Conservation (phyloP, 805 yeast species). For the Kodamaea fukazawae region DNA sequence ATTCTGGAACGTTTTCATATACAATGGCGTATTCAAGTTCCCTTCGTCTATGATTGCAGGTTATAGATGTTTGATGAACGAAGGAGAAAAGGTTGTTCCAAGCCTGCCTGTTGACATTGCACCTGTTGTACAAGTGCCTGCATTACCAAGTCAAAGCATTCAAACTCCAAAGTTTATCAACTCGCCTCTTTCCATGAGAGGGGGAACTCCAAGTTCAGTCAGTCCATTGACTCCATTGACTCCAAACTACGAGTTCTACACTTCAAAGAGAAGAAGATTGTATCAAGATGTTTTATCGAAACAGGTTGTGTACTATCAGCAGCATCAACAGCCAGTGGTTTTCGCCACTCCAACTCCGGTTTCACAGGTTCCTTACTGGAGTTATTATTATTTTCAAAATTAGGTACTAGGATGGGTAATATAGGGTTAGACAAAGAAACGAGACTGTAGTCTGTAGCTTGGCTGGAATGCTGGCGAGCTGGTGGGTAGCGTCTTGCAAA, state of each 20-base stretch:
- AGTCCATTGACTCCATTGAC: constrained; percentile 25
- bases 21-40: constrained; percentile 8
- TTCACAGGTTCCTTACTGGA: too few relatives aligned
- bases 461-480: too few relatives aligned
- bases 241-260: constrained; percentile 14
- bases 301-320: constrained; percentile 1
- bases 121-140: not conserved
- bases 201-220: constrained; percentile 3
- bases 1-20: constrained; percentile 23
- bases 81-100: not conserved
- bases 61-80: constrained; percentile 12
- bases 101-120: not conserved
- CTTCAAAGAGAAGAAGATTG: constrained; percentile 10
- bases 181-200: constrained; percentile 1
- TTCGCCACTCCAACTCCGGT: too few relatives aligned
- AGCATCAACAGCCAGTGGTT: constrained; percentile 1
- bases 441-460: too few relatives aligned
- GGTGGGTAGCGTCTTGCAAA: too few relatives aligned
- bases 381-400: too few relatives aligned
- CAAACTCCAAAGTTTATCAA: constrained; percentile 2
- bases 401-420: too few relatives aligned
- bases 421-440: too few relatives aligned
- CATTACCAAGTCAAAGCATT: not conserved
- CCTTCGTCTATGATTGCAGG: constrained; percentile 9
- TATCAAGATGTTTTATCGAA: constrained; percentile 5